Percentiles rank a stretch among this genome's conserved stretches.
These are phyloP conservation scores for Polychytrium aggregatum DNA, from an alignment of 192 early-diverging fungal genomes.

Conservation along the genomic window DNA sequence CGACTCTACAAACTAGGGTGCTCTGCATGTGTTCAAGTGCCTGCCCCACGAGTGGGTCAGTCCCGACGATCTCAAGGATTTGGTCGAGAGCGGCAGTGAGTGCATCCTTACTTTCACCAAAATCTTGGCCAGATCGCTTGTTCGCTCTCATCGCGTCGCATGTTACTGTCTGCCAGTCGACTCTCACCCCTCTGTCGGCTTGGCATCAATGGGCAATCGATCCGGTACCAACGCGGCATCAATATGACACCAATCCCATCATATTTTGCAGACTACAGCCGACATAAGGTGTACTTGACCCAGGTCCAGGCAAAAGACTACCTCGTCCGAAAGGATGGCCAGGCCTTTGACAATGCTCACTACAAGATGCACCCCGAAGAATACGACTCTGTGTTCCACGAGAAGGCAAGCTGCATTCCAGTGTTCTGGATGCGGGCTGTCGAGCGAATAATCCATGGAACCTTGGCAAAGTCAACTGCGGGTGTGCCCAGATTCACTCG, in stretches of 20 bases:
- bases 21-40: slow-evolving; percentile 78
- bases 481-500: slow-evolving; percentile 4
- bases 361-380: slow-evolving; percentile 69
- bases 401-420: slow-evolving; percentile 32
- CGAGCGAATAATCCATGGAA: background rate
- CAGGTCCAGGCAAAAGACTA: slow-evolving; percentile 76
- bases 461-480: background rate
- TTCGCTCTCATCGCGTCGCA: too few relatives aligned
- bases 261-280: slow-evolving; percentile 35
- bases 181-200: too few relatives aligned
- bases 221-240: too few relatives aligned
- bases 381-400: slow-evolving; percentile 70
- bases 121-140: too few relatives aligned
- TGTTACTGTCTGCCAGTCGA: too few relatives aligned
- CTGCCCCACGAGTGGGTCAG: slow-evolving; percentile 86
- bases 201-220: too few relatives aligned
- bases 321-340: slow-evolving; percentile 61
- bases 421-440: slow-evolving; percentile 1
- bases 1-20: slow-evolving; percentile 43
- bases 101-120: too few relatives aligned
- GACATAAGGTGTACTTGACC: slow-evolving; percentile 68
- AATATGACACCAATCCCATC: too few relatives aligned
- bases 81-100: slow-evolving; percentile 21
- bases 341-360: slow-evolving; percentile 41
- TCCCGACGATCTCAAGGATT: slow-evolving; percentile 32